Evolutionary conservation across 2,329 filamentous ascomycete species (phyloP), one percentile per base, ranked within the genome.

Genomic region (Ascochyta rabiei): DNA sequence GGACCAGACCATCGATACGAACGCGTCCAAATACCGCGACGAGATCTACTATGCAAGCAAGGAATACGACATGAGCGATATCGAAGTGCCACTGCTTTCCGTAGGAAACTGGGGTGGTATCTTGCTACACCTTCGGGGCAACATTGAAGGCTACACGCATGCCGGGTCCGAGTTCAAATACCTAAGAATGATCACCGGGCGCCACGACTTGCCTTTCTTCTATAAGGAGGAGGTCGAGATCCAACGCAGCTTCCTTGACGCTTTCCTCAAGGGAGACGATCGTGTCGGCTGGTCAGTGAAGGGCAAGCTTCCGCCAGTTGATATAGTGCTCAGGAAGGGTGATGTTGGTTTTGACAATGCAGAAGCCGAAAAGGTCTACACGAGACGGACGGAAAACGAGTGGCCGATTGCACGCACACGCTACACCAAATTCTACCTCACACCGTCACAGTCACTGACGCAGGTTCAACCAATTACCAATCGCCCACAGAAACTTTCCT

Each of bases 81-180:
- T 90, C 35, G 78, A 87, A 53, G 86, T 89, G 0, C 88, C 88
- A 0, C 64, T 90, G 0, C 79, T 90, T 0, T 84, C 81, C 0
- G 87, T 90, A 0, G 88, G 82, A 0, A 90, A 90, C 69, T 89
- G 86, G 87, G 87, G 87, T 10, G 87, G 87, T 1, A 90, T 90
- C 42, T 71, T 87, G 4, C 79, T 90, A 1, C 88, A 90, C 61
- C 78, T 90, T 5, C 80, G 87, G 7, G 88, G 88, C 2, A 90
- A 90, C 60, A 79, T 90, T 7, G 80, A 88, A 63, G 88, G 87
- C 0, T 90, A 82, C 52, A 75, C 76, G 1, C 79, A 85, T 42
- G 87, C 87, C 0, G 85, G 86, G 0, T 89, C 87, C 0, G 78
- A 85, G 53, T 77, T 86, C 57, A 90, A 90, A 69, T 91, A 87